A percentile compares a stretch with the other conserved stretches of the same genome.
Evolutionary conservation across 768 basidiomycete genomes (phyloP).

Genomic region (Hemileccinum impolitum): DNA sequence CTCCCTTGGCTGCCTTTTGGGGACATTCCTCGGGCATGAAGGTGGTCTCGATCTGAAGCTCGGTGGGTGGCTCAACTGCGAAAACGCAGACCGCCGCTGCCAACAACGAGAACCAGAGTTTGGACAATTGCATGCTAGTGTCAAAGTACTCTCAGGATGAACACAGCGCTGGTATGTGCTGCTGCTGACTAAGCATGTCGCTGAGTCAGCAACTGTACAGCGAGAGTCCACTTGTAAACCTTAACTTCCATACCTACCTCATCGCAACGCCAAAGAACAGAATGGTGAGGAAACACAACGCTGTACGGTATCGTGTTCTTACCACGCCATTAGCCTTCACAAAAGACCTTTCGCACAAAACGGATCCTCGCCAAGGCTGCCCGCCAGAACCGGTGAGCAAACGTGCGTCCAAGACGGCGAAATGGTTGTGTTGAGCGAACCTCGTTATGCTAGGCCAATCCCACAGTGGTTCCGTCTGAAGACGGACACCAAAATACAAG

Average conservation of each 20-base stretch:
- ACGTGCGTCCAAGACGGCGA: too few species aligned
- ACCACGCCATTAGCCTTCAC: conserved; percentile 72
- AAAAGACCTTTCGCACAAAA: conserved; percentile 98
- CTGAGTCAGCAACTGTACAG: conserved; percentile 45
- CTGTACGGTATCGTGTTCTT: neutral
- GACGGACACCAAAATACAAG: conserved; percentile 93
- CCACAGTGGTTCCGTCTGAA: conserved; percentile 99
- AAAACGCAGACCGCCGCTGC: conserved; percentile 46
- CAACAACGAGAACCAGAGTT: conserved; percentile 43
- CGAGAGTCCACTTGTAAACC: conserved; percentile 24
- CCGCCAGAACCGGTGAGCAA: conserved; percentile 87
- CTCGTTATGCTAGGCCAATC: conserved; percentile 63
- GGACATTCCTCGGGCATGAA: conserved; percentile 56
- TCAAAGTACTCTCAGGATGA: neutral
- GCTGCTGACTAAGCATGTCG: conserved; percentile 11
- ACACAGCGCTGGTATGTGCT: too few species aligned
- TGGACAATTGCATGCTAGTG: conserved; percentile 49
- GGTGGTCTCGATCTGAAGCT: conserved; percentile 62
- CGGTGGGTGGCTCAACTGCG: conserved; percentile 47
- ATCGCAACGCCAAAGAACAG: conserved; percentile 34
- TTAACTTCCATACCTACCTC: conserved; percentile 25
- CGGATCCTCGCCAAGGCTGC: conserved; percentile 93
- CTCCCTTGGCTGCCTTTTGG: conserved; percentile 54
- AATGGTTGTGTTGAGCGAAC: neutral
- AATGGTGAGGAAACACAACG: conserved; percentile 42